Evolutionary conservation across 2,329 filamentous ascomycete species (phyloP).

Genomic region (Pseudocercospora cruenta): DNA sequence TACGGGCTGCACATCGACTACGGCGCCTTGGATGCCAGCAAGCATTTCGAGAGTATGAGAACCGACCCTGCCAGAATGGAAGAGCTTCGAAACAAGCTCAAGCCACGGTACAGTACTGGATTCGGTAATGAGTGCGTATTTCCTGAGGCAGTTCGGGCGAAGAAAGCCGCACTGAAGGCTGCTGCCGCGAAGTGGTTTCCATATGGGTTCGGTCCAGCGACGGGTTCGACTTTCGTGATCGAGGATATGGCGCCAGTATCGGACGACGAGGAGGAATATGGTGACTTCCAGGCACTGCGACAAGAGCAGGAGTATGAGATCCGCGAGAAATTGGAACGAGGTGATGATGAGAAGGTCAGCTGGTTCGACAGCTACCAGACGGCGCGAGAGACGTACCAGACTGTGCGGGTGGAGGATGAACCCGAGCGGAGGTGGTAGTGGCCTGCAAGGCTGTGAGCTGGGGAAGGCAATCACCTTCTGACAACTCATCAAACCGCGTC

Average conservation of each 20-base stretch:
- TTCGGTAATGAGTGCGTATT: not conserved
- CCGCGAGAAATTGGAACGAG: not conserved
- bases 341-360: conserved; percentile 13
- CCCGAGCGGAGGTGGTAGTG: too few relatives aligned
- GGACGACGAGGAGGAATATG: conserved; percentile 24
- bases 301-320: conserved; percentile 11
- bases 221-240: conserved; percentile 49
- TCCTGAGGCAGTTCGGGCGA: conserved; percentile 44
- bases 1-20: conserved; percentile 53
- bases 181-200: conserved; percentile 53
- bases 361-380: conserved; percentile 29
- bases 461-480: too few relatives aligned
- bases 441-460: too few relatives aligned
- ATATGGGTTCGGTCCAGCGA: conserved; percentile 52
- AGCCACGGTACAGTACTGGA: not conserved
- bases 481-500: too few relatives aligned
- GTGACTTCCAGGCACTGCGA: conserved; percentile 24
- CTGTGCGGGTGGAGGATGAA: not conserved
- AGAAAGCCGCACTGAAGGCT: conserved; percentile 45
- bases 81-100: not conserved
- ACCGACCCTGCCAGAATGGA: conserved; percentile 18
- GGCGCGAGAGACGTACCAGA: conserved; percentile 17
- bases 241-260: conserved; percentile 50
- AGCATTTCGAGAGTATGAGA: conserved; percentile 32
- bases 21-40: conserved; percentile 38